These are phyloP conservation scores for Falciphora oryzae DNA, from an alignment of 2,329 filamentous ascomycete genomes.

Conservation along the genomic window DNA sequence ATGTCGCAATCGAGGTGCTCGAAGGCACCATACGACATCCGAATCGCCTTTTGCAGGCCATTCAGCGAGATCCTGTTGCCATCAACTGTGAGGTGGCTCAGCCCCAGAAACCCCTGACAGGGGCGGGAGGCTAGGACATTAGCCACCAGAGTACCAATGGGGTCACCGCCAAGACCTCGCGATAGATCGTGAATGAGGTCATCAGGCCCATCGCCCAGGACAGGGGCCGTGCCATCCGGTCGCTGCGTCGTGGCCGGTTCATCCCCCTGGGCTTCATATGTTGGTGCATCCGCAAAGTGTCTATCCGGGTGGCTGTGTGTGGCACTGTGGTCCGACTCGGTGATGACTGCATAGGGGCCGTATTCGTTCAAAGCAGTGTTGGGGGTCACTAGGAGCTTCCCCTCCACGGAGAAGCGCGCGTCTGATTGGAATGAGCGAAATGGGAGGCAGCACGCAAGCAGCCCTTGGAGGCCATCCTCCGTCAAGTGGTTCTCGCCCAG, in stretches of 20 bases:
- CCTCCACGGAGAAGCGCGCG: slow-evolving; percentile 39
- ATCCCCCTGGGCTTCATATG: slow-evolving; percentile 22
- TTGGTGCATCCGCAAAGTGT: slow-evolving; percentile 43
- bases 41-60: slow-evolving; percentile 39
- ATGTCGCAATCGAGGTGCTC: slow-evolving; percentile 48
- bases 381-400: slow-evolving; percentile 28
- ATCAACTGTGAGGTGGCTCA: slow-evolving; percentile 52
- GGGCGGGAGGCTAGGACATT: slow-evolving; percentile 19
- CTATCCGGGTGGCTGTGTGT: slow-evolving; percentile 40
- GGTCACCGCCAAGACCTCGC: slow-evolving; percentile 14
- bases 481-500: slow-evolving; percentile 46
- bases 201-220: slow-evolving; percentile 28
- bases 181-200: slow-evolving; percentile 26
- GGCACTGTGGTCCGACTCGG: slow-evolving; percentile 41
- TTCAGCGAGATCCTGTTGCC: slow-evolving; percentile 40
- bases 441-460: slow-evolving; percentile 21
- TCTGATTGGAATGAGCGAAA: slow-evolving; percentile 26
- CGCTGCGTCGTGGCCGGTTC: slow-evolving; percentile 20
- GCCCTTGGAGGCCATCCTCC: slow-evolving; percentile 33
- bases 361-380: slow-evolving; percentile 27
- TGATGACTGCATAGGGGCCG: slow-evolving; percentile 37
- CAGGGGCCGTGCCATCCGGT: slow-evolving; percentile 26
- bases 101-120: slow-evolving; percentile 23
- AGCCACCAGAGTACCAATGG: slow-evolving; percentile 14
- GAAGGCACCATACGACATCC: slow-evolving; percentile 37